phyloP scores from a whole-genome alignment of 139 green algal species.

The Chlamydomonas incerta region DNA sequence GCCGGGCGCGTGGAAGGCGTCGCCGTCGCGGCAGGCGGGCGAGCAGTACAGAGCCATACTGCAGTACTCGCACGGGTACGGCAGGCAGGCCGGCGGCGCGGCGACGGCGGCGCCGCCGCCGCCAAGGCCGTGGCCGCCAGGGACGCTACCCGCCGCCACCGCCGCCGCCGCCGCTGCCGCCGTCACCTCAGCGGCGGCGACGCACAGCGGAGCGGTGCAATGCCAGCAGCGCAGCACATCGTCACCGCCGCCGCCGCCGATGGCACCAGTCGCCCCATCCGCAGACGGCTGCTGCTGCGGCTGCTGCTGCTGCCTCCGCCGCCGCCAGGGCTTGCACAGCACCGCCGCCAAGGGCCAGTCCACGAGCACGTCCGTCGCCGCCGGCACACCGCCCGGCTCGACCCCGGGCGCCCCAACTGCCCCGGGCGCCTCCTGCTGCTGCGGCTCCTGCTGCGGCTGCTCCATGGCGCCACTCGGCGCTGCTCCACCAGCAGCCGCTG shows the following conservation, averaged over 20 bases:
- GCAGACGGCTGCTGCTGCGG: too few relatives aligned
- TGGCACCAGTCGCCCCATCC: conserved; percentile 10
- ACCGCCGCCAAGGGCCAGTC: conserved; percentile 50
- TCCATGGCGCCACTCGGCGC: too few relatives aligned
- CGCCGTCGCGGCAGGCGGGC: background rate
- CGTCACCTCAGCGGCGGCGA: too few relatives aligned
- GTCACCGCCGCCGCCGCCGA: background rate
- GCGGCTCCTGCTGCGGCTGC: too few relatives aligned
- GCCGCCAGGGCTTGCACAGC: conserved; percentile 44
- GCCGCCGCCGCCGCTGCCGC: too few relatives aligned
- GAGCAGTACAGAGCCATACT: conserved; percentile 60
- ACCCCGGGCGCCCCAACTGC: too few relatives aligned
- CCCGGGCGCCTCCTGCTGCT: too few relatives aligned
- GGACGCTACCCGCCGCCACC: too few relatives aligned
- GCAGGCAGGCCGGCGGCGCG: background rate
- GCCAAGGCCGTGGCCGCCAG: too few relatives aligned
- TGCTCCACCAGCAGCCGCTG: too few relatives aligned
- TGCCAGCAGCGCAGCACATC: conserved; percentile 29
- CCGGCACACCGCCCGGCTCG: background rate
- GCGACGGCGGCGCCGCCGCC: too few relatives aligned
- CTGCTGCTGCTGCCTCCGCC: background rate
- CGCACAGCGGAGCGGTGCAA: conserved; percentile 28
- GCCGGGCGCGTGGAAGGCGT: conserved; percentile 43
- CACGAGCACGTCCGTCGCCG: conserved; percentile 44
- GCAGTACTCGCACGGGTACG: conserved; percentile 49